phyloP scores from a whole-genome alignment of 2,329 filamentous ascomycete species.

The Trichoderma cornu-damae region DNA sequence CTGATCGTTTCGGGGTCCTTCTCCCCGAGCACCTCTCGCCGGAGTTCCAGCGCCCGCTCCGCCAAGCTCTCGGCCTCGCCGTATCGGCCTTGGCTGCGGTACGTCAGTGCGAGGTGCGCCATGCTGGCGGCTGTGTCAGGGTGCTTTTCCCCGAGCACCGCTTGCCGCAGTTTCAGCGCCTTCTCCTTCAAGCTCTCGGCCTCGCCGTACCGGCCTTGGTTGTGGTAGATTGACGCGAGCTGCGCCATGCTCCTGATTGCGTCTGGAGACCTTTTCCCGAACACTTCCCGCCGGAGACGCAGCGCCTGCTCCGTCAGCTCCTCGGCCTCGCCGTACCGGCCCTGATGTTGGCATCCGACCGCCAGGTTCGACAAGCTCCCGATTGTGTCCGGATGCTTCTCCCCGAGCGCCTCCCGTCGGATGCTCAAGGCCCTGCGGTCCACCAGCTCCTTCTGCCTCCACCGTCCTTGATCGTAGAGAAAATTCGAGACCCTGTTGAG shows the following conservation, averaged over 20 bases:
- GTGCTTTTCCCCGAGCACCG: no score
- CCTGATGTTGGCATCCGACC: neutral
- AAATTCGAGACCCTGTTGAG: neutral
- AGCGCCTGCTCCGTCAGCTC: neutral
- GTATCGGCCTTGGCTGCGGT: slow-evolving; percentile 23
- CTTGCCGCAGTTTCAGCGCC: no score
- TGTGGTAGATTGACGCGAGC: slow-evolving; percentile 22
- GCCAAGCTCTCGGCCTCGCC: slow-evolving; percentile 19
- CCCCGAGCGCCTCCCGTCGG: neutral
- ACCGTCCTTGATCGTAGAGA: neutral
- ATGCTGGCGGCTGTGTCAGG: no score
- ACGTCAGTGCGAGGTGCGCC: neutral
- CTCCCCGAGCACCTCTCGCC: neutral
- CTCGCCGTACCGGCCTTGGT: slow-evolving; percentile 22
- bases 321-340: neutral
- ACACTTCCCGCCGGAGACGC: neutral
- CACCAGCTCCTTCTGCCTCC: neutral
- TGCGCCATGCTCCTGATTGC: no score
- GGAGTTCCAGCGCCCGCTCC: neutral
- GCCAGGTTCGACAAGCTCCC: neutral
- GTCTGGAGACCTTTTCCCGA: slow-evolving; percentile 9
- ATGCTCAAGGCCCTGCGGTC: neutral
- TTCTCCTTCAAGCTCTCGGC: slow-evolving; percentile 10
- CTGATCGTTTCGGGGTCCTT: slow-evolving; percentile 4
- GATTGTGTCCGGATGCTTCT: neutral